Evolutionary conservation across 2,329 filamentous ascomycete genomes (phyloP).

Genomic region (Aureobasidium sp.): DNA sequence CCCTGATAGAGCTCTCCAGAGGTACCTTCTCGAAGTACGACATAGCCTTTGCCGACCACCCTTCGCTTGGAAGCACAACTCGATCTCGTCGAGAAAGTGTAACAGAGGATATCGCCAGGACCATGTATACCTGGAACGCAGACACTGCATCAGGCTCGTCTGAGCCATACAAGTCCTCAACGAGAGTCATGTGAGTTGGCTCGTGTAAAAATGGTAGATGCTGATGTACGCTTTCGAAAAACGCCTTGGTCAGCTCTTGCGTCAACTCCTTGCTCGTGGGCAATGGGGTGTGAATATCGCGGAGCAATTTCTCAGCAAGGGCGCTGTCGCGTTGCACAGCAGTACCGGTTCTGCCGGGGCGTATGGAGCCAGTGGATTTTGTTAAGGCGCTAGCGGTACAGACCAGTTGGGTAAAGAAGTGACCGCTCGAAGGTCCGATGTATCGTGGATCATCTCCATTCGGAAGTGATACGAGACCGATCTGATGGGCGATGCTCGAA

Average conservation of each 20-base stretch:
- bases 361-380: neutral
- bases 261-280: neutral
- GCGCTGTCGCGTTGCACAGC: neutral
- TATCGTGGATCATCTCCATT: conserved; percentile 5
- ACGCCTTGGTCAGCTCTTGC: neutral
- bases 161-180: neutral
- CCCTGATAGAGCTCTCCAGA: neutral
- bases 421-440: conserved; percentile 5
- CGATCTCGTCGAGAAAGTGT: conserved; percentile 1
- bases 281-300: neutral
- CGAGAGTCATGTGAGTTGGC: neutral
- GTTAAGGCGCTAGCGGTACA: conserved; percentile 3
- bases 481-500: conserved; percentile 1
- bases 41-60: neutral
- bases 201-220: conserved; percentile 4
- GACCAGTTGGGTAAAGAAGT: conserved; percentile 6
- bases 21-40: neutral
- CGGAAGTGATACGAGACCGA: conserved; percentile 7
- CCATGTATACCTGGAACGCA: conserved; percentile 10
- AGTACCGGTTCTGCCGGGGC: neutral
- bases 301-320: neutral
- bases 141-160: neutral
- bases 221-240: neutral
- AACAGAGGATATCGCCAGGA: neutral
- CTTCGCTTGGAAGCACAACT: conserved; percentile 1